These are phyloP conservation scores for Pseudogymnoascus sp. DNA, from an alignment of 2,329 filamentous ascomycete species.

Conservation along the genomic window DNA sequence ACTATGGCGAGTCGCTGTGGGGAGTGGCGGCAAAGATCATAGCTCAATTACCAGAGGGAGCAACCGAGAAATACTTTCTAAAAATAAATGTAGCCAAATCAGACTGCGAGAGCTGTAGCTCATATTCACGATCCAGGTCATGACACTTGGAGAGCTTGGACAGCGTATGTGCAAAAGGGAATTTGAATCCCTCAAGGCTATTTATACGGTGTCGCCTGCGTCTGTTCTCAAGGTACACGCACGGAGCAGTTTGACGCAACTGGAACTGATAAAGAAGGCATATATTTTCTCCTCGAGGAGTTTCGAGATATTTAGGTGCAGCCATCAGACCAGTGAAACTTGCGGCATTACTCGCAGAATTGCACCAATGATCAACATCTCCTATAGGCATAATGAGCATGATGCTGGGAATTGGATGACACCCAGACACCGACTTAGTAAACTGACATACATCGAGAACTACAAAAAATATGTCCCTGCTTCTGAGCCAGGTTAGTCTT, in stretches of 20 bases:
- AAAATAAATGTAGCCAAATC: background rate
- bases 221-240: conserved; percentile 15
- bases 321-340: conserved; percentile 20
- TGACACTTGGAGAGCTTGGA: background rate
- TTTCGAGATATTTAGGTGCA: conserved; percentile 23
- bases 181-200: background rate
- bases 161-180: background rate
- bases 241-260: conserved; percentile 12
- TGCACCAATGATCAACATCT: conserved; percentile 20
- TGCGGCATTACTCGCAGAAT: conserved; percentile 16
- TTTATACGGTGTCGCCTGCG: background rate
- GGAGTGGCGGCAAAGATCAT: background rate
- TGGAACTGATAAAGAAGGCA: background rate
- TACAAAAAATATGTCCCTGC: background rate
- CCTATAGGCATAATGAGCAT: conserved; percentile 18
- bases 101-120: background rate
- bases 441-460: background rate
- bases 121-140: background rate
- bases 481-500: background rate
- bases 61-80: background rate
- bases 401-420: conserved; percentile 16
- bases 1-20: background rate
- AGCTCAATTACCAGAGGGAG: background rate
- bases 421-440: background rate
- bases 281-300: conserved; percentile 24